phyloP scores from a whole-genome alignment of 2,329 filamentous ascomycete species.

The Fusarium sp. region DNA sequence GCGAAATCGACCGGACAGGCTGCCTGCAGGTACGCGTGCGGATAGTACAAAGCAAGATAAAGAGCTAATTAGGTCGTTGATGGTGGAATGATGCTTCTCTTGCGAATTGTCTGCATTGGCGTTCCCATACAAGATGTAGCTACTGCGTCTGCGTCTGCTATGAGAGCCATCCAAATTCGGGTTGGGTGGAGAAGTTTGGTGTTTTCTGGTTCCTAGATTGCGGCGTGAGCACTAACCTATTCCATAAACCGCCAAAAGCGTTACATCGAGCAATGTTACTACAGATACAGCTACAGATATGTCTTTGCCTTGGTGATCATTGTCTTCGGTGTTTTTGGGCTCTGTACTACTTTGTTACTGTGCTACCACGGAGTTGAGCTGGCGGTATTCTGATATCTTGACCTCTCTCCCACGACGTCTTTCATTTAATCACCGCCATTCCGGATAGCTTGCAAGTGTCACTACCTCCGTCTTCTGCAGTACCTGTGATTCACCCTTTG shows the following conservation, averaged over 20 bases:
- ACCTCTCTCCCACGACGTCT: not conserved
- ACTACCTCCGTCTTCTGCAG: not conserved
- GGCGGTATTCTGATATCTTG: not conserved
- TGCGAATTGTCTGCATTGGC: not conserved
- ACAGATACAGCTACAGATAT: not conserved
- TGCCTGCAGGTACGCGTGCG: constrained; percentile 1
- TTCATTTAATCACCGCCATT: not conserved
- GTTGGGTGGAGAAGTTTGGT: not conserved
- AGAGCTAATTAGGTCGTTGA: constrained; percentile 1
- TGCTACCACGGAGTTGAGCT: not conserved
- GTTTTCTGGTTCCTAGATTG: not conserved
- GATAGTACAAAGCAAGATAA: constrained; percentile 5
- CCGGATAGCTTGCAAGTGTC: not conserved
- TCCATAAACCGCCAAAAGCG: not conserved
- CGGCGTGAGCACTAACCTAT: not conserved
- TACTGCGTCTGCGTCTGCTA: not conserved
- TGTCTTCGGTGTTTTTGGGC: not conserved
- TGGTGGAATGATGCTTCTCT: not conserved
- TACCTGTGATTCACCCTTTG: not conserved
- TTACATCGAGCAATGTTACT: not conserved
- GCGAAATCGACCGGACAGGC: not conserved
- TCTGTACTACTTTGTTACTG: not conserved
- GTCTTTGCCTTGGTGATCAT: not conserved
- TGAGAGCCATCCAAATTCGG: not conserved
- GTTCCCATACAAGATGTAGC: not conserved